Percentiles rank a stretch among this genome's conserved stretches.
These are phyloP conservation scores for Hymenoscyphus albidus DNA, from an alignment of 2,329 filamentous ascomycete species.

Conservation along the genomic window DNA sequence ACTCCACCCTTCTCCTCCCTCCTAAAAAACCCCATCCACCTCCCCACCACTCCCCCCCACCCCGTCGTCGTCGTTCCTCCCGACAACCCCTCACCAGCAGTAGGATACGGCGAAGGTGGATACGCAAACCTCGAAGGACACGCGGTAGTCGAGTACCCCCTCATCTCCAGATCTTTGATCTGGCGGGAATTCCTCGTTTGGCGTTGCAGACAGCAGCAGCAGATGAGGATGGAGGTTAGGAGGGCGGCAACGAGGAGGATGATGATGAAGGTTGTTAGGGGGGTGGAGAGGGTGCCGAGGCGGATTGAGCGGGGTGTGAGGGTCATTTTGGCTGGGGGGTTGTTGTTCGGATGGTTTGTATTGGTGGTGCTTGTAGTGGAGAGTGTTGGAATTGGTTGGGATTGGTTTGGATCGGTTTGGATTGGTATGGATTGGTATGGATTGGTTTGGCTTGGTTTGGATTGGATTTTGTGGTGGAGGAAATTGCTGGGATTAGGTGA, in stretches of 20 bases:
- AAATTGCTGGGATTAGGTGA: too few species aligned
- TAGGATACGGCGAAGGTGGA: not conserved
- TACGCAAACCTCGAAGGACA: not conserved
- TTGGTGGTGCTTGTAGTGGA: not conserved
- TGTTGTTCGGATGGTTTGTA: not conserved
- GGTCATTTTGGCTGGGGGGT: not conserved
- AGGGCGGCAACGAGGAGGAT: not conserved
- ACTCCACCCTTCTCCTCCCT: not conserved
- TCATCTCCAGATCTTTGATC: not conserved
- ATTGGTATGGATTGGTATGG: too few species aligned
- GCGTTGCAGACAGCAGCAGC: slow-evolving; percentile 11
- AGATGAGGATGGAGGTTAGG: not conserved
- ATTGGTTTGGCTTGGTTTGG: too few species aligned
- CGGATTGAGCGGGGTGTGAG: not conserved
- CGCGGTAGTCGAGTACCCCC: not conserved
- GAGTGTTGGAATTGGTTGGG: not conserved
- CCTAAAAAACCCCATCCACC: not conserved
- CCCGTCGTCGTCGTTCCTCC: too few species aligned
- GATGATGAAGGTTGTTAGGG: slow-evolving; percentile 4
- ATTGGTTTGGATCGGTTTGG: not conserved
- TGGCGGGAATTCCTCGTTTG: not conserved
- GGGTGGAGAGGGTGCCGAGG: not conserved
- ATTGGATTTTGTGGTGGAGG: too few species aligned
- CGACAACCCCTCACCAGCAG: too few species aligned
- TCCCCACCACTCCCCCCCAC: not conserved